Percentiles rank a stretch among this genome's conserved stretches.
Evolutionary conservation across 2,329 filamentous ascomycete genomes (phyloP).

Genomic region (Ophiostoma australiae): DNA sequence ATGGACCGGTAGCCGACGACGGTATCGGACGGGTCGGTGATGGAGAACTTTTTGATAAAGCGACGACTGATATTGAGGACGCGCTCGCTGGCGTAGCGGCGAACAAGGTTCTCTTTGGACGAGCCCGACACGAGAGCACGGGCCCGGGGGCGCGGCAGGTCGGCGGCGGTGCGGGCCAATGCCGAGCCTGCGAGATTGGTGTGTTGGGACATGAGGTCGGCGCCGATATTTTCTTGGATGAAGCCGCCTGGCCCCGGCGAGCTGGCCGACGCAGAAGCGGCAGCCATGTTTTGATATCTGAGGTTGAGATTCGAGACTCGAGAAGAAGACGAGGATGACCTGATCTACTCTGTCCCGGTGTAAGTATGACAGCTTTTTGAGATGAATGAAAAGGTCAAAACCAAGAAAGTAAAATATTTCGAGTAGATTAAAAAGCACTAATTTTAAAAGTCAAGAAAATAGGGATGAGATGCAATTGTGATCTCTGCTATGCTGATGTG

Average conservation of each 20-base stretch:
- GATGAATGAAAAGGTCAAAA: not conserved
- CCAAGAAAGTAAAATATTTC: not conserved
- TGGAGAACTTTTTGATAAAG: slow-evolving; percentile 56
- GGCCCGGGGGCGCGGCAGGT: slow-evolving; percentile 52
- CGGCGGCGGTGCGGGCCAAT: slow-evolving; percentile 20
- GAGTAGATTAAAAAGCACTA: not conserved
- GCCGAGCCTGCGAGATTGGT: slow-evolving; percentile 39
- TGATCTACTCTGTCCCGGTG: not conserved
- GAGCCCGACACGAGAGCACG: slow-evolving; percentile 52
- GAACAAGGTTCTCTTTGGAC: slow-evolving; percentile 55
- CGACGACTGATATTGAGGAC: slow-evolving; percentile 52
- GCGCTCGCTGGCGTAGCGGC: slow-evolving; percentile 52
- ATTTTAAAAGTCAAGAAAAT: not conserved
- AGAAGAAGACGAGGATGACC: not conserved
- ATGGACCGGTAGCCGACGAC: slow-evolving; percentile 56
- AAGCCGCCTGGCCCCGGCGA: slow-evolving; percentile 46
- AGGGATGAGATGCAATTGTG: not conserved
- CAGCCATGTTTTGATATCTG: not conserved
- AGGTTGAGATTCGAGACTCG: not conserved
- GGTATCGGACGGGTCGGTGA: slow-evolving; percentile 43
- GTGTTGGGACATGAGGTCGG: slow-evolving; percentile 43
- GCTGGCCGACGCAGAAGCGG: not conserved
- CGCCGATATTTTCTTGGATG: slow-evolving; percentile 34
- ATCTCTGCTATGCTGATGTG: not conserved
- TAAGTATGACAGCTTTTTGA: not conserved